Percentiles rank a stretch among this genome's conserved stretches.
Evolutionary conservation across 2,329 filamentous ascomycete species (phyloP).

Genomic region (Clonostachys rosea): DNA sequence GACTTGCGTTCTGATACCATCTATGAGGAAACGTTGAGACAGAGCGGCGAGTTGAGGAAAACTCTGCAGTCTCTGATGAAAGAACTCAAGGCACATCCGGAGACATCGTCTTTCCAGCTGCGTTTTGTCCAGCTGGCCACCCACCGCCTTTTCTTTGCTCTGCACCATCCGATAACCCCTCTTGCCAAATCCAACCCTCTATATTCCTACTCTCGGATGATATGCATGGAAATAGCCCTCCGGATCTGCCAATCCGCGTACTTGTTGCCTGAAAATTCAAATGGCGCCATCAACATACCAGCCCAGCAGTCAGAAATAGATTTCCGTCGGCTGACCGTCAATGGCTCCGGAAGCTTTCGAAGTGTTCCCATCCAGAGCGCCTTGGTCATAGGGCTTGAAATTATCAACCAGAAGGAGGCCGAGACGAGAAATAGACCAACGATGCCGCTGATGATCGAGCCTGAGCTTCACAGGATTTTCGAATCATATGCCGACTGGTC

Average conservation of each 20-base stretch:
- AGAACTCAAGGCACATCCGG: not conserved
- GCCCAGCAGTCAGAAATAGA: conserved; percentile 17
- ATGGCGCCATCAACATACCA: too few species aligned
- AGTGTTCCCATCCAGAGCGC: conserved; percentile 30
- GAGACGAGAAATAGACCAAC: conserved; percentile 2
- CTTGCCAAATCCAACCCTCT: conserved; percentile 36
- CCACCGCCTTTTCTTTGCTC: conserved; percentile 42
- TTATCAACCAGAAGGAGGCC: conserved; percentile 14
- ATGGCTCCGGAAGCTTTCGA: conserved; percentile 34
- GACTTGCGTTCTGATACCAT: conserved; percentile 23
- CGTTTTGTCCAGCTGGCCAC: conserved; percentile 34
- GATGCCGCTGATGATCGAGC: too few species aligned
- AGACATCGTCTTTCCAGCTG: conserved; percentile 30
- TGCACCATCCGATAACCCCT: conserved; percentile 47
- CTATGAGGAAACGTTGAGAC: conserved; percentile 37
- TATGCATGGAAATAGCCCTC: conserved; percentile 35
- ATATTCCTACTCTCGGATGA: conserved; percentile 49
- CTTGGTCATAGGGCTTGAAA: conserved; percentile 37
- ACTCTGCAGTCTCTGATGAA: too few species aligned
- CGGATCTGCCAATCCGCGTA: conserved; percentile 12
- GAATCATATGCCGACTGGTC: conserved; percentile 20
- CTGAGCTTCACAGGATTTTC: conserved; percentile 22
- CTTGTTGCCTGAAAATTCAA: too few species aligned
- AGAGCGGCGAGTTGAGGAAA: too few species aligned
- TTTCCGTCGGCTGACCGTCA: conserved; percentile 30